Conservation (phyloP, 208 protist genomes). For the Acanthamoeba sp. region DNA sequence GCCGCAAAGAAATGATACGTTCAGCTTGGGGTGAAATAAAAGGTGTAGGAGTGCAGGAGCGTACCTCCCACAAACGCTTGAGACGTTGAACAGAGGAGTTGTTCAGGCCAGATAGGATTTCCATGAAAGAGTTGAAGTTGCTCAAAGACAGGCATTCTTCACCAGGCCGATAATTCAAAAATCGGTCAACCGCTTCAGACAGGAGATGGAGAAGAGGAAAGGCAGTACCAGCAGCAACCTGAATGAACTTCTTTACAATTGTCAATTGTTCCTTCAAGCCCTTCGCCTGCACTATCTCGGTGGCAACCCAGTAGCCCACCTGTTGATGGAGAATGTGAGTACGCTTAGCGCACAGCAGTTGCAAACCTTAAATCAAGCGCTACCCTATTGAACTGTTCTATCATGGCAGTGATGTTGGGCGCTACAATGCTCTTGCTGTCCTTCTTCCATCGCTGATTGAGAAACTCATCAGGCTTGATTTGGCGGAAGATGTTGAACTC, state of each 20-base stretch:
- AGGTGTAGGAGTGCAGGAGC: not conserved
- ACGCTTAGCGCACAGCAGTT: not conserved
- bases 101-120: slow-evolving; percentile 42
- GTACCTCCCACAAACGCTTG: slow-evolving; percentile 34
- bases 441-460: slow-evolving; percentile 29
- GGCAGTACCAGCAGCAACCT: slow-evolving; percentile 1
- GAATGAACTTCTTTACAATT: slow-evolving; percentile 45
- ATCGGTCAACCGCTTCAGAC: not conserved
- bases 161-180: not conserved
- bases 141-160: not conserved
- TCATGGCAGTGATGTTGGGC: slow-evolving; percentile 18
- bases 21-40: no score
- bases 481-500: slow-evolving; percentile 41
- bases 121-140: slow-evolving; percentile 68
- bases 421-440: slow-evolving; percentile 1
- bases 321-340: not conserved
- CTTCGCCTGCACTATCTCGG: slow-evolving; percentile 30
- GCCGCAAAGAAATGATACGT: not conserved
- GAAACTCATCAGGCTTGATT: not conserved
- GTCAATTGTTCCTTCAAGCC: not conserved
- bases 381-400: slow-evolving; percentile 41
- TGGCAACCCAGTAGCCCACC: slow-evolving; percentile 47
- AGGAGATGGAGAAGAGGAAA: not conserved
- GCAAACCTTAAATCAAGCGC: no score
- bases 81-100: slow-evolving; percentile 30